Evolutionary conservation across 495 filamentous ascomycete genomes (phyloP), one percentile per base, ranked within the genome.

Genomic region (Neurospora sp.): DNA sequence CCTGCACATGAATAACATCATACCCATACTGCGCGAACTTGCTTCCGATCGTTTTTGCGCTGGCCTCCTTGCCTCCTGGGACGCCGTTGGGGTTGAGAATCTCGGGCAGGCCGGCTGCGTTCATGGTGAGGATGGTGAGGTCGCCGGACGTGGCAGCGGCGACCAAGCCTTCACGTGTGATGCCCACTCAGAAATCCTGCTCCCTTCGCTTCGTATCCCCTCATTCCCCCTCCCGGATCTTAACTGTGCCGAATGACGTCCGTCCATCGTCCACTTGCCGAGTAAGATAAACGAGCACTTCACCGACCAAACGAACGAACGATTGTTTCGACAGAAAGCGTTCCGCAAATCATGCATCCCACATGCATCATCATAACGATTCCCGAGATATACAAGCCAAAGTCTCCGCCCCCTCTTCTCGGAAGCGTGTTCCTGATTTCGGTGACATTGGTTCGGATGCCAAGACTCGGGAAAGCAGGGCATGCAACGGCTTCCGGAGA

Each of bases 1-100:
- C 89, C 76, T 91, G 88, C 69, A 88, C 80, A 73, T 91, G 83
- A 77, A 90, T 86, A 40, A 91, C 78, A 73, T 88, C 86, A 80
- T 86, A 89, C 70, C 79, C 83, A 73, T 85, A 87, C 74, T 84
- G 65, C 6, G 82, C 74, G 68, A 89, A 87, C 71, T 82, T 81
- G 69, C 78, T 77, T 7, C 86, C 89, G 46, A 87, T 86, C 61
- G 76, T 74, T 22, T 77, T 80, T 20, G 85, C 81, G 74, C 86
- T 89, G 27, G 81, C 83, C 11, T 73, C 74, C 76, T 89, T 90
- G 76, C 87, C 82, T 69, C 88, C 88, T 2, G 84, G 83, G 11
- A 87, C 84, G 61, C 78, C 80, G 73, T 88, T 89, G 71, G 72
- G 71, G 71, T 89, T 86, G 71, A 89, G 77, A 69, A 86, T 79